Percentiles rank a stretch among this genome's conserved stretches.
phyloP scores from a whole-genome alignment of 345 rosid species.

The Hibiscus tridactylites region DNA sequence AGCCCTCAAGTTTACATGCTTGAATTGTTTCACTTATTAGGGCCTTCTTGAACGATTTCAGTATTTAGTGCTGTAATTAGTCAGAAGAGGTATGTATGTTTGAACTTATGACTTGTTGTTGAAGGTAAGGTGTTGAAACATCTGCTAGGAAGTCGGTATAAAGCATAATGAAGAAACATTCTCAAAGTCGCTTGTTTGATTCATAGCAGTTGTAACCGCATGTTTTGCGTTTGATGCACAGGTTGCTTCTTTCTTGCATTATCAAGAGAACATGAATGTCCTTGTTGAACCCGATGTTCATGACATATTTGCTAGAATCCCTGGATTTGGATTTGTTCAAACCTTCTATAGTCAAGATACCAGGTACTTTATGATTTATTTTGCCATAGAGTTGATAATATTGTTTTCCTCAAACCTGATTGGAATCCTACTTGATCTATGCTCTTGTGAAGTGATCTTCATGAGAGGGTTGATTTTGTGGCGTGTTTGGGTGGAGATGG shows the following conservation, averaged over 20 bases:
- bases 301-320: constrained; percentile 93
- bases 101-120: neutral
- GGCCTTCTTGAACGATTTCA: neutral
- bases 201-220: constrained; percentile 1
- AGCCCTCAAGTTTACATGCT: neutral
- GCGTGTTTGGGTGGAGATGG: constrained; percentile 99
- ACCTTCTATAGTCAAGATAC: constrained; percentile 96
- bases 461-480: constrained; percentile 95
- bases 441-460: constrained; percentile 63
- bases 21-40: neutral
- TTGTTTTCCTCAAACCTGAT: neutral
- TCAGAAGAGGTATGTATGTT: neutral
- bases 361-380: constrained; percentile 39
- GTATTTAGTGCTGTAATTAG: neutral
- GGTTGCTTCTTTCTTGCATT: constrained; percentile 87
- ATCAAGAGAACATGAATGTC: constrained; percentile 92
- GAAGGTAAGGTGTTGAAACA: neutral
- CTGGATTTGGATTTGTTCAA: constrained; percentile 95
- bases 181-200: neutral
- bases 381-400: neutral
- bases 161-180: neutral
- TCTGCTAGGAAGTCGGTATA: neutral
- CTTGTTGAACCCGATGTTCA: constrained; percentile 97
- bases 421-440: constrained; percentile 4
- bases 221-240: constrained; percentile 18